Evolutionary conservation across 192 early-diverging fungal genomes (phyloP).

Genomic region (Lobulomyces angularis): DNA sequence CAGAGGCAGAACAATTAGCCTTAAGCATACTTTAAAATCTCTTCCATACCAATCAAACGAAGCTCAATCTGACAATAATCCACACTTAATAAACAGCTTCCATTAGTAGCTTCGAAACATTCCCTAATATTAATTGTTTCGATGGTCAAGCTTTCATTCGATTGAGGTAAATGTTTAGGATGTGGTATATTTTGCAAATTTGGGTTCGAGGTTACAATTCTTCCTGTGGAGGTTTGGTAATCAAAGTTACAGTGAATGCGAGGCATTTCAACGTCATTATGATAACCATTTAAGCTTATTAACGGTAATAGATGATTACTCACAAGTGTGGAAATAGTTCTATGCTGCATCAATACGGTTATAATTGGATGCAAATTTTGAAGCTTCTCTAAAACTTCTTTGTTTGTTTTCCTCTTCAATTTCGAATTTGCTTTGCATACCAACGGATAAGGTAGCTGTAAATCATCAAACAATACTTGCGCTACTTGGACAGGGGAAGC

Average conservation of each 20-base stretch:
- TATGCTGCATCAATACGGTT: conserved; percentile 17
- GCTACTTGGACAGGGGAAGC: not conserved
- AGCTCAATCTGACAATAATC: conserved; percentile 22
- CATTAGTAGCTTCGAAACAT: conserved; percentile 14
- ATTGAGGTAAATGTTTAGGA: too few species aligned
- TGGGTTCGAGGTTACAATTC: conserved; percentile 9
- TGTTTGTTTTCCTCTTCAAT: conserved; percentile 6
- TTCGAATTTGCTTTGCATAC: not conserved
- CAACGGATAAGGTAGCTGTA: too few species aligned
- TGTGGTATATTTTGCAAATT: conserved; percentile 20
- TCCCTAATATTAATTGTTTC: not conserved
- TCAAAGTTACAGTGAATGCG: conserved; percentile 16
- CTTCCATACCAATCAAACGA: conserved; percentile 16
- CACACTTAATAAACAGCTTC: conserved; percentile 12
- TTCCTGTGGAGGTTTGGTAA: conserved; percentile 8
- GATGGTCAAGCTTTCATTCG: too few species aligned
- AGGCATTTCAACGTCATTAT: conserved; percentile 8
- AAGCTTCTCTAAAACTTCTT: conserved; percentile 13
- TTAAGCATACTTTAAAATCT: not conserved
- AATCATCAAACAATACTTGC: not conserved
- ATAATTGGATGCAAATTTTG: conserved; percentile 7
- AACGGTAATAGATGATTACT: conserved; percentile 12
- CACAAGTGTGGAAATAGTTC: conserved; percentile 11
- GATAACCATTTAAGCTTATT: not conserved
- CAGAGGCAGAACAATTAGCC: not conserved